Evolutionary conservation across 192 early-diverging fungal genomes (phyloP), one percentile per base, ranked within the genome.

Genomic region (Powellomyces hirtus): DNA sequence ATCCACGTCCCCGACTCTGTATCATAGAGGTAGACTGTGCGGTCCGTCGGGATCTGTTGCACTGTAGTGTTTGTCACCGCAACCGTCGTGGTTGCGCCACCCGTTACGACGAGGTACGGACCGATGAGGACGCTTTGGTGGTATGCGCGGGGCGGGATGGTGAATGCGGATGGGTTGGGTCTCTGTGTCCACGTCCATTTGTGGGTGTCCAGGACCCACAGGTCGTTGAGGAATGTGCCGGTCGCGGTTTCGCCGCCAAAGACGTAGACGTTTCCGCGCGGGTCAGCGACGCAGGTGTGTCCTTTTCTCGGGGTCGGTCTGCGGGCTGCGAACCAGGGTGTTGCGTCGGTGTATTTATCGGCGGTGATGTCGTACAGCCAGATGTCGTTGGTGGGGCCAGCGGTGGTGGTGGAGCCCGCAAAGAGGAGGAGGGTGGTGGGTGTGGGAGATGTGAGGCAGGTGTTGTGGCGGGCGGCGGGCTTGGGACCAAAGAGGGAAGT

Each of bases 351-450:
- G 46, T 49, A 65, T 6, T 10, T n/a, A 42, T 65, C 63, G 22
- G n/a, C 24, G 7, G 18, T 13, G 1, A 65, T 50, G 26, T 56
- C 63, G 30, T 65, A 65, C n/a, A 65, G 18, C 63, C 63, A 65
- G 18, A 27, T 30, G 34, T 65, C 63, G 0, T 49, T 31, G 1
- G 34, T 34, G 24, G 52, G 30, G 20, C 16, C 2, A 7, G n/a
- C 27, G 22, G 4, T 33, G 0, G 7, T 24, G 6, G 31, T 22
- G 0, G 29, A 16, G 18, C 63, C 63, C 16, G 46, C 63, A 31
- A 52, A 49, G 7, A 50, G 26, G 30, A 65, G 27, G 1, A 65
- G 34, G 16, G 20, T 14, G 8, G 24, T n/a, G 5, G 46, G 2
- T 24, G 46, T 49, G n/a, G 46, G 27, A 4, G 59, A 37, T 2